These are phyloP conservation scores for Fusarium oligoseptatum DNA, from an alignment of 2,329 filamentous ascomycete species.

Conservation along the genomic window DNA sequence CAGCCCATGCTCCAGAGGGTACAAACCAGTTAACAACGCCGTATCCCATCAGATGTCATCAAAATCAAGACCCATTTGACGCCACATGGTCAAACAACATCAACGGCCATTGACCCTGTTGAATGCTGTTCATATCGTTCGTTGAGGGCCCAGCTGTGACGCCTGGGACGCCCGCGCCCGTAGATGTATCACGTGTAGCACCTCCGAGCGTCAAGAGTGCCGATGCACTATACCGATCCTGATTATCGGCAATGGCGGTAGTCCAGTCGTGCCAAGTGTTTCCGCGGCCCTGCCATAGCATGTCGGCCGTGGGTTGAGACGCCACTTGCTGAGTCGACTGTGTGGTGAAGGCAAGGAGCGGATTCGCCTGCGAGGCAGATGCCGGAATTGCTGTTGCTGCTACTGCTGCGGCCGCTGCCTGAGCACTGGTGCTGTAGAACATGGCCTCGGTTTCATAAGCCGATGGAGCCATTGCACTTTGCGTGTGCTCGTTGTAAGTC, in stretches of 20 bases:
- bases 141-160: slow-evolving; percentile 31
- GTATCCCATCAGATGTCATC: slow-evolving; percentile 7
- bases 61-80: slow-evolving; percentile 43
- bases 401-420: slow-evolving; percentile 33
- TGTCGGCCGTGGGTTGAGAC: slow-evolving; percentile 44
- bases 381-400: slow-evolving; percentile 40
- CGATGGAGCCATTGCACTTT: slow-evolving; percentile 36
- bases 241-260: slow-evolving; percentile 62
- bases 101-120: slow-evolving; percentile 50
- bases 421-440: slow-evolving; percentile 46
- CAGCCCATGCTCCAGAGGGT: slow-evolving; percentile 31
- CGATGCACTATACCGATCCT: slow-evolving; percentile 64
- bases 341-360: slow-evolving; percentile 56
- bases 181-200: slow-evolving; percentile 37
- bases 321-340: slow-evolving; percentile 54
- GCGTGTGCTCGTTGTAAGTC: slow-evolving; percentile 48
- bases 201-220: slow-evolving; percentile 62
- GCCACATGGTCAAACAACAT: slow-evolving; percentile 49
- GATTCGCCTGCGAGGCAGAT: slow-evolving; percentile 50
- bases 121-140: slow-evolving; percentile 47
- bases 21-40: slow-evolving; percentile 6
- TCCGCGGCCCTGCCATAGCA: slow-evolving; percentile 52
- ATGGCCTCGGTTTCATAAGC: slow-evolving; percentile 48
- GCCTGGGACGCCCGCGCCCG: slow-evolving; percentile 32
- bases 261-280: slow-evolving; percentile 70